Evolutionary conservation across 192 early-diverging fungal species (phyloP).

Genomic region (Phycomyces nitens): DNA sequence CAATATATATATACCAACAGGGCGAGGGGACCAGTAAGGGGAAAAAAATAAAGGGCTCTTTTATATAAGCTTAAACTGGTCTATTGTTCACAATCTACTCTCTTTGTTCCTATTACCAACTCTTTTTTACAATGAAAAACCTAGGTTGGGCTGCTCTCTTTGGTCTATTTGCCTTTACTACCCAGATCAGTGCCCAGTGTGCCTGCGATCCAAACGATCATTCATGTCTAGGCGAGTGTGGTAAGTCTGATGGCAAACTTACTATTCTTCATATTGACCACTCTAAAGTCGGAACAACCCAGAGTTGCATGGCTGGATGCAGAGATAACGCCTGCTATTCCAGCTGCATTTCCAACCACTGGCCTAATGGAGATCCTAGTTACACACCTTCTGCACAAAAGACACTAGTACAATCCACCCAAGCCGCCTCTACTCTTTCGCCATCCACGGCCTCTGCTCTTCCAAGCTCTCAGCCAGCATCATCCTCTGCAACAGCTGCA

Average conservation of each 20-base stretch:
- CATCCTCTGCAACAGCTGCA: not conserved
- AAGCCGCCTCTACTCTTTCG: not conserved
- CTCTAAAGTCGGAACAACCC: not conserved
- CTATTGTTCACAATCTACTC: not conserved
- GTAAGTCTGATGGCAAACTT: conserved; percentile 2
- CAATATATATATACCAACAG: too few species aligned
- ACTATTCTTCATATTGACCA: not conserved
- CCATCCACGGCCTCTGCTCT: not conserved
- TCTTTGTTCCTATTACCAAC: not conserved
- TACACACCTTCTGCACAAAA: conserved; percentile 2
- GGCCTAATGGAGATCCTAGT: conserved; percentile 11
- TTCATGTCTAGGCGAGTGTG: conserved; percentile 11
- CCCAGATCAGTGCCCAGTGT: conserved; percentile 12
- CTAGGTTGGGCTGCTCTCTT: conserved; percentile 1
- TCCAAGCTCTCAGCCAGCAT: not conserved
- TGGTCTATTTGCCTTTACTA: not conserved
- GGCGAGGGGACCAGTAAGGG: too few species aligned
- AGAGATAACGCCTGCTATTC: conserved; percentile 4
- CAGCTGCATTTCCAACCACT: conserved; percentile 13
- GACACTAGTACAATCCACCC: not conserved
- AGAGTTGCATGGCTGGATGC: conserved; percentile 5
- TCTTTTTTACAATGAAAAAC: conserved; percentile 11
- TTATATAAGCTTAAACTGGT: too few species aligned
- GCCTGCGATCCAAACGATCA: conserved; percentile 1
- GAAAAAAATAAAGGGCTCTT: too few species aligned